phyloP scores from a whole-genome alignment of 768 basidiomycete species.

The Suillus occidentalis region DNA sequence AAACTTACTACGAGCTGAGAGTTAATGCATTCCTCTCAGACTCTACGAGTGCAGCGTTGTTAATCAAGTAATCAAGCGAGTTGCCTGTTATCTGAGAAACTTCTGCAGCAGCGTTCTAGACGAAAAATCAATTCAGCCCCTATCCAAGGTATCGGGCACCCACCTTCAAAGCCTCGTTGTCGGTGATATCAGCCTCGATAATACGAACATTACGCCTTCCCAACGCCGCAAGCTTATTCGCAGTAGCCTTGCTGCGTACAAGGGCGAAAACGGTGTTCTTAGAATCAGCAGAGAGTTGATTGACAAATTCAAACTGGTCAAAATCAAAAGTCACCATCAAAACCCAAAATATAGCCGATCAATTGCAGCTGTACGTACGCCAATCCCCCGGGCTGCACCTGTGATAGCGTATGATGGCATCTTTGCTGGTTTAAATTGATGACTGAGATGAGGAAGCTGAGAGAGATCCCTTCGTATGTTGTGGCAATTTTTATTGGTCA shows the following conservation, averaged over 20 bases:
- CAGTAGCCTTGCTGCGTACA: conserved; percentile 24
- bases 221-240: conserved; percentile 14
- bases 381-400: conserved; percentile 31
- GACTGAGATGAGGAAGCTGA: not conserved
- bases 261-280: conserved; percentile 26
- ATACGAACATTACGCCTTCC: conserved; percentile 32
- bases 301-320: conserved; percentile 23
- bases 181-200: conserved; percentile 38
- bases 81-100: conserved; percentile 31
- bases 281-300: conserved; percentile 21
- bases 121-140: not conserved
- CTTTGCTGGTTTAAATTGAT: not conserved
- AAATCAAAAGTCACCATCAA: not conserved
- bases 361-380: conserved; percentile 12
- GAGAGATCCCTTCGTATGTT: not conserved
- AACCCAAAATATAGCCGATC: not conserved
- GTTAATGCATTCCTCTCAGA: not conserved
- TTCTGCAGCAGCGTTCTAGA: conserved; percentile 29
- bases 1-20: conserved; percentile 22
- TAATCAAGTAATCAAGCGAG: conserved; percentile 38
- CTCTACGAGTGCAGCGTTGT: conserved; percentile 33
- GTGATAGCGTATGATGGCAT: conserved; percentile 24
- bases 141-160: conserved; percentile 4
- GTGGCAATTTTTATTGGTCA: not conserved
- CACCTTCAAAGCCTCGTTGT: conserved; percentile 30